These are phyloP conservation scores for Bryopsis sp. DNA, from an alignment of 139 green algal species.

Conservation along the genomic window DNA sequence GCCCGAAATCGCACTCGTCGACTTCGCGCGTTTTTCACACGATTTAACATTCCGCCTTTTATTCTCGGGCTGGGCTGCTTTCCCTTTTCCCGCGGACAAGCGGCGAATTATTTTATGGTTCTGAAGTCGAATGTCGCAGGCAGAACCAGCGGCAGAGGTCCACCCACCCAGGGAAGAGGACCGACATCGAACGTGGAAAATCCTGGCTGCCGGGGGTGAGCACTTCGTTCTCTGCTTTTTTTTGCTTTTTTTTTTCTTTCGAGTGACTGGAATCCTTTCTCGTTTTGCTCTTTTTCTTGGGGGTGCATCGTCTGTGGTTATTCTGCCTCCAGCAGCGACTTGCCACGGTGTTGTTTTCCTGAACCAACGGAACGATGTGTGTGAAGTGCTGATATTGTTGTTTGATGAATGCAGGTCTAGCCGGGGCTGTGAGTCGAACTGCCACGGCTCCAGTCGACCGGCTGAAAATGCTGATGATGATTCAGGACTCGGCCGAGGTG, in stretches of 20 bases:
- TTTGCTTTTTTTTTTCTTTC: neutral
- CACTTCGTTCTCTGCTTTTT: neutral
- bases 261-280: no score
- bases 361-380: neutral
- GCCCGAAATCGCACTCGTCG: no score
- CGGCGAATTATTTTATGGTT: no score
- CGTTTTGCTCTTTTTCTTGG: neutral
- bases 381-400: neutral
- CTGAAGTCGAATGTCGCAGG: neutral
- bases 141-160: neutral
- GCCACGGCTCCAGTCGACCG: constrained; percentile 84
- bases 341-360: neutral
- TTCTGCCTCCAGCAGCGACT: neutral
- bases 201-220: neutral
- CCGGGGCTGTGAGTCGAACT: constrained; percentile 75
- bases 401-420: constrained; percentile 46
- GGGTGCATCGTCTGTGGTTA: neutral
- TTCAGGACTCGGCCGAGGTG: constrained; percentile 47
- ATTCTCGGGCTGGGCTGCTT: no score
- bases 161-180: neutral
- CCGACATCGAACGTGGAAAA: neutral
- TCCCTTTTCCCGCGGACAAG: no score
- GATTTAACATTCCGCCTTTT: no score
- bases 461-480: constrained; percentile 86
- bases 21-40: no score